Conservation (phyloP, 2,329 filamentous ascomycete genomes). For the Trichoderma sp. region DNA sequence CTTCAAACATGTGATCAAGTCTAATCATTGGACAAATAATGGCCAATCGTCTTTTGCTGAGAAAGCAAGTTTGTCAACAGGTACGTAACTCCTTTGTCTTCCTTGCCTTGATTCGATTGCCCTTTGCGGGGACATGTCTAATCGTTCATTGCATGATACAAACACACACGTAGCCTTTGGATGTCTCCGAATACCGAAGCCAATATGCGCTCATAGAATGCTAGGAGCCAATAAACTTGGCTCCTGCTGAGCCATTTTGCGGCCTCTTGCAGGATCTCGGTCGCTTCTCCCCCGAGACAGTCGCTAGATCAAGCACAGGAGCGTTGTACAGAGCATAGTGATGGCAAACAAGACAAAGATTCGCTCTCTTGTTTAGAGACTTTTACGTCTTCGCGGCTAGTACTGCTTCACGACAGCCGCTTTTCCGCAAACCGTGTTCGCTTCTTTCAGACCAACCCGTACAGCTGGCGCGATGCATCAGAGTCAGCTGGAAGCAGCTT, state of each 20-base stretch:
- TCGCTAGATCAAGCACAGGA: conserved; percentile 10
- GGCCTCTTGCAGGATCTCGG: not conserved
- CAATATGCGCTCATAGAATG: not conserved
- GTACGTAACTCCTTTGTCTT: not conserved
- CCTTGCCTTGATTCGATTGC: not conserved
- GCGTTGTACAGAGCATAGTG: conserved; percentile 2
- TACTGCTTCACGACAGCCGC: not conserved
- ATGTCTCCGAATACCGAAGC: not conserved
- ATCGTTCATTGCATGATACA: not conserved
- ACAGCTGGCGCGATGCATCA: not conserved
- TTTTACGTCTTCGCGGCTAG: not conserved
- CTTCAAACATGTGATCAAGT: not conserved
- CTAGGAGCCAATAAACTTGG: not conserved
- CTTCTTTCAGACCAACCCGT: not conserved
- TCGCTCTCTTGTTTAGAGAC: not conserved
- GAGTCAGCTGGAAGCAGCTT: not conserved
- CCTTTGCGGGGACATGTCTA: not conserved
- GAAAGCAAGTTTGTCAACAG: not conserved
- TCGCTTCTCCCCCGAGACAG: conserved; percentile 23
- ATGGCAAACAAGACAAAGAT: not conserved
- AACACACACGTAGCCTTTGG: not conserved
- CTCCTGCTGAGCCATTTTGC: not conserved
- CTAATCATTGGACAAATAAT: not conserved
- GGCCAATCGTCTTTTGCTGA: not conserved
- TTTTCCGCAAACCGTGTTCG: not conserved